Conservation (phyloP, 768 basidiomycete species). For the Austroboletus festivus region DNA sequence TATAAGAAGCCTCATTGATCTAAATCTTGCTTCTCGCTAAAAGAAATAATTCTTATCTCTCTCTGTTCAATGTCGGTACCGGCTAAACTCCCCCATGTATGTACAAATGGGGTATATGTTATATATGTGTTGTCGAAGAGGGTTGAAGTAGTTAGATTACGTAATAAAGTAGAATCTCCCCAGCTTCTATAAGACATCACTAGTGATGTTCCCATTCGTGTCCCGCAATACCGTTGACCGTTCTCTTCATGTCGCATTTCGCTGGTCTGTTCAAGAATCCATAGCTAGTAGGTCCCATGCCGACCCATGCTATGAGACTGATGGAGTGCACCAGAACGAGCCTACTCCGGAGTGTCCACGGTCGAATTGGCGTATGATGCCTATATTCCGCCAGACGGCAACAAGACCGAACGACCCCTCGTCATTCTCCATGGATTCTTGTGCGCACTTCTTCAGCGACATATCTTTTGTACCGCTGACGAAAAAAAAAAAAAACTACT, state of each 20-base stretch:
- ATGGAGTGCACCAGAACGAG: slow-evolving; percentile 19
- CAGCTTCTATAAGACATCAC: too few relatives aligned
- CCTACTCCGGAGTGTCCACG: slow-evolving; percentile 15
- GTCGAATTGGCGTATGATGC: slow-evolving; percentile 33
- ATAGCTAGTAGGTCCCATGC: slow-evolving; percentile 4
- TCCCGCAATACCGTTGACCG: neutral
- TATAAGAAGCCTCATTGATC: too few relatives aligned
- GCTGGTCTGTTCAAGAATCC: neutral
- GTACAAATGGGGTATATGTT: too few relatives aligned
- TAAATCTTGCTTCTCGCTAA: too few relatives aligned
- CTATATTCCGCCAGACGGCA: slow-evolving; percentile 26
- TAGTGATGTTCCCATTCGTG: slow-evolving; percentile 17
- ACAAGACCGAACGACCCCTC: slow-evolving; percentile 40
- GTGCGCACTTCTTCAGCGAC: slow-evolving; percentile 34
- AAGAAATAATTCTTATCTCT: too few relatives aligned
- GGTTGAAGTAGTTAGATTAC: too few relatives aligned
- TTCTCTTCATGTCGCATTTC: neutral
- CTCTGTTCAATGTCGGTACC: too few relatives aligned
- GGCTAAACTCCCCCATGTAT: too few relatives aligned
- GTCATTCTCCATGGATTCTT: slow-evolving; percentile 65
- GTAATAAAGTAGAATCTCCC: too few relatives aligned
- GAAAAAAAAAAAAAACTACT: slow-evolving; percentile 1
- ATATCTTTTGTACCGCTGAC: neutral
- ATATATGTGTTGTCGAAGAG: too few relatives aligned
- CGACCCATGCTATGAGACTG: neutral